Conservation (phyloP, 306 rosid genomes). For the Trichosanthes cucumerina region DNA sequence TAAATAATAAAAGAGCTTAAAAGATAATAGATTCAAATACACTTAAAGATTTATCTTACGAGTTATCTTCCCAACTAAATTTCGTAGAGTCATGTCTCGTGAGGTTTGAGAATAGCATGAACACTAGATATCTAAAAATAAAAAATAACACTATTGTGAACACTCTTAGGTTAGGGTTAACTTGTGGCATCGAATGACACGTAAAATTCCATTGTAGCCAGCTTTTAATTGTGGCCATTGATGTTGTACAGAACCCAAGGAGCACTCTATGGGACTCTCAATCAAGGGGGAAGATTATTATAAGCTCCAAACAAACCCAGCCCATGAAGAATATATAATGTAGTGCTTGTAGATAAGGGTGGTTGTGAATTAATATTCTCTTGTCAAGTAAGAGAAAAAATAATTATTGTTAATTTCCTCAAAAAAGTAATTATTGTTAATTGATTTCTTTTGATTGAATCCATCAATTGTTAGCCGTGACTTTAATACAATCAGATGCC, state of each 20-base stretch:
- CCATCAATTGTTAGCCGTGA: background rate
- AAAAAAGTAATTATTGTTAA: background rate
- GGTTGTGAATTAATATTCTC: conserved; percentile 7
- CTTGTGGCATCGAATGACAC: background rate
- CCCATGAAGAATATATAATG: background rate
- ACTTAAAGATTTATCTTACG: too few relatives aligned
- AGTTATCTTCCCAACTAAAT: too few relatives aligned
- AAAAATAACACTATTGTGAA: background rate
- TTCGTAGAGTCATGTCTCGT: too few relatives aligned
- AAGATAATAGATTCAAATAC: too few relatives aligned
- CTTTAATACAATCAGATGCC: background rate
- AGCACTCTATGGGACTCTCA: background rate
- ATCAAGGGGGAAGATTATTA: background rate
- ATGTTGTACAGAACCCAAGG: background rate
- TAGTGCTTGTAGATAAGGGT: background rate
- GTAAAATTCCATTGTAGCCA: background rate
- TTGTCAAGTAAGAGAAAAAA: background rate
- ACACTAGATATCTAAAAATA: too few relatives aligned
- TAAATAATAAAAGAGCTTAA: too few relatives aligned
- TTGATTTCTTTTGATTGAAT: background rate
- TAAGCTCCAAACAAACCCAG: background rate
- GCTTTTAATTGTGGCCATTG: background rate
- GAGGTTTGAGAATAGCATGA: too few relatives aligned
- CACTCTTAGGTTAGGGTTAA: background rate
- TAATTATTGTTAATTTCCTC: background rate